Evolutionary conservation across 2,329 filamentous ascomycete genomes (phyloP).

Genomic region (Hymenoscyphus linearis): DNA sequence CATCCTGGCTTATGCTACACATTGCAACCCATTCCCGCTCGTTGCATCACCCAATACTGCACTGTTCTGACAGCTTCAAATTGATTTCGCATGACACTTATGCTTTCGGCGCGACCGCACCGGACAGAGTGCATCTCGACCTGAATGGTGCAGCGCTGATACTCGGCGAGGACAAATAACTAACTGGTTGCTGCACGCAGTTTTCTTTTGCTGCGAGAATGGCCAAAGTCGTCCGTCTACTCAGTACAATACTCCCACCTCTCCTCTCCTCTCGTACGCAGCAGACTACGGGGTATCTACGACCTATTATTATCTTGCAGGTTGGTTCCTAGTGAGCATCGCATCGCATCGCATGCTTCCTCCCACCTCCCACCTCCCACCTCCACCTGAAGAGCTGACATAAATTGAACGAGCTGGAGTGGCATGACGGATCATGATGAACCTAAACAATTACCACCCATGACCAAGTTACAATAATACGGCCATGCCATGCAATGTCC

Average conservation of each 20-base stretch:
- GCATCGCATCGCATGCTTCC: not conserved
- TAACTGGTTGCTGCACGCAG: not conserved
- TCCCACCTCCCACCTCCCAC: not conserved
- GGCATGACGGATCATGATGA: not conserved
- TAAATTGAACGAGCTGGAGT: not conserved
- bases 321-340: too few species aligned
- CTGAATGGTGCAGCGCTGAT: not conserved
- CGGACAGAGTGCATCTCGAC: not conserved
- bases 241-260: not conserved
- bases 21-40: not conserved
- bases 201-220: not conserved
- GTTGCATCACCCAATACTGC: not conserved
- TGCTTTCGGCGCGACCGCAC: slow-evolving; percentile 3
- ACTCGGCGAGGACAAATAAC: not conserved
- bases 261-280: too few species aligned
- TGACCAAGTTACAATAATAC: not conserved
- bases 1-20: not conserved
- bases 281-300: too few species aligned
- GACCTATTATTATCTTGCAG: not conserved
- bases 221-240: not conserved
- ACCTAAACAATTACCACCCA: not conserved
- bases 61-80: not conserved
- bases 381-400: not conserved
- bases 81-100: slow-evolving; percentile 8
- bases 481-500: not conserved